These are phyloP conservation scores for Blastomyces silverae DNA, from an alignment of 2,329 filamentous ascomycete species.

Conservation along the genomic window DNA sequence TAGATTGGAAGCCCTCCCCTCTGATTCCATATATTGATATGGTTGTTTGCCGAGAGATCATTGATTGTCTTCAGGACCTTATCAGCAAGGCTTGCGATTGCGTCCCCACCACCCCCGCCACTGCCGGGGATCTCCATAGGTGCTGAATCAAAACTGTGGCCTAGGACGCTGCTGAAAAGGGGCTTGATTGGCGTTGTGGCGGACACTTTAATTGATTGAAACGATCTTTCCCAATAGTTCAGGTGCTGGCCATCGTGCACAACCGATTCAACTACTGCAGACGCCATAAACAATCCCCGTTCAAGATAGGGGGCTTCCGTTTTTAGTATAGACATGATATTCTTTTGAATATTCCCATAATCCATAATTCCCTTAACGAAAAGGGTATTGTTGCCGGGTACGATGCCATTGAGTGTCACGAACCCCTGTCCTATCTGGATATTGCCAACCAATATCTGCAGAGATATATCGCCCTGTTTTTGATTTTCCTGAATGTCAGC, in stretches of 20 bases:
- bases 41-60: background rate
- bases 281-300: slow-evolving; percentile 9
- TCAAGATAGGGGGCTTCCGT: slow-evolving; percentile 6
- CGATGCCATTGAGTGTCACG: slow-evolving; percentile 11
- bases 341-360: slow-evolving; percentile 2
- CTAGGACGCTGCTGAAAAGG: slow-evolving; percentile 5
- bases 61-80: background rate
- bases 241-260: slow-evolving; percentile 7
- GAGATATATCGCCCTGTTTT: slow-evolving; percentile 9
- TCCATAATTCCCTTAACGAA: slow-evolving; percentile 15
- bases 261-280: slow-evolving; percentile 6
- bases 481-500: background rate
- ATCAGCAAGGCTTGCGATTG: slow-evolving; percentile 1
- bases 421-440: slow-evolving; percentile 4
- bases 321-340: slow-evolving; percentile 7
- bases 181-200: slow-evolving; percentile 10
- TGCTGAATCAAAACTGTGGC: background rate
- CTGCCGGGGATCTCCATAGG: background rate
- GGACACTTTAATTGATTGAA: slow-evolving; percentile 9
- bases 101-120: background rate
- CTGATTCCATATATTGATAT: background rate
- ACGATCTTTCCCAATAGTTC: slow-evolving; percentile 7
- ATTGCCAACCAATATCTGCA: slow-evolving; percentile 3
- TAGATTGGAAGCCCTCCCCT: background rate
- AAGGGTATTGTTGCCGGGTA: slow-evolving; percentile 16